phyloP scores from a whole-genome alignment of 495 filamentous ascomycete genomes.

The Penicillium manginii region DNA sequence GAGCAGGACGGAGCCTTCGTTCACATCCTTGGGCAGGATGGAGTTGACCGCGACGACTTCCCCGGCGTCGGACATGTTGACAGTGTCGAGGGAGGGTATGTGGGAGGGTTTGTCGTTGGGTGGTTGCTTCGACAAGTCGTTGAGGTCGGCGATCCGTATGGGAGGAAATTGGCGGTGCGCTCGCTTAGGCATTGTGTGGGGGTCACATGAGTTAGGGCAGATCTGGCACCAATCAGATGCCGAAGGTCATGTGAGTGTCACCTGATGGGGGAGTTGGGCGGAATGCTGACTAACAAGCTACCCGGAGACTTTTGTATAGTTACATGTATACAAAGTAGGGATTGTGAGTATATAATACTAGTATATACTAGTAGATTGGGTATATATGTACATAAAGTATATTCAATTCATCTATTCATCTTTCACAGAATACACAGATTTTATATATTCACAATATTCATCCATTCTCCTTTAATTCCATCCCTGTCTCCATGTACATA shows the following conservation, averaged over 20 bases:
- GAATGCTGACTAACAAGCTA: not conserved
- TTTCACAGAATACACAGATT: too few relatives aligned
- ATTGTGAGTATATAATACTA: not conserved
- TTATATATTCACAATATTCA: too few relatives aligned
- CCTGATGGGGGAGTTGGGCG: not conserved
- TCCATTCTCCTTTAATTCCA: not conserved
- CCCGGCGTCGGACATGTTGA: slow-evolving; percentile 92
- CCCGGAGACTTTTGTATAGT: not conserved
- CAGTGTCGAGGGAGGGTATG: slow-evolving; percentile 49
- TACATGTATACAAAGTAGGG: not conserved
- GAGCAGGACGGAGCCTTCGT: slow-evolving; percentile 90
- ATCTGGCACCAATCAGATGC: slow-evolving; percentile 19
- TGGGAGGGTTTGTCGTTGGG: slow-evolving; percentile 50
- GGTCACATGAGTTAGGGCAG: slow-evolving; percentile 48
- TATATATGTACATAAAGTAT: not conserved
- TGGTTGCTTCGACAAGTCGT: slow-evolving; percentile 31
- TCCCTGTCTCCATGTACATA: not conserved
- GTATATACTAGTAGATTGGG: not conserved
- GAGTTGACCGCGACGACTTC: slow-evolving; percentile 81
- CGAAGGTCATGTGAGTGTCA: slow-evolving; percentile 29
- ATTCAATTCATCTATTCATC: too few relatives aligned
- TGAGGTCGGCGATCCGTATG: slow-evolving; percentile 2
- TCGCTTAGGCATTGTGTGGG: slow-evolving; percentile 48
- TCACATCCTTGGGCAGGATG: slow-evolving; percentile 94
- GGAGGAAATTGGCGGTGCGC: slow-evolving; percentile 45